Percentiles rank a stretch among this genome's conserved stretches.
phyloP scores from a whole-genome alignment of 176 grass and related monocot genomes.

The Bromus sterilis region DNA sequence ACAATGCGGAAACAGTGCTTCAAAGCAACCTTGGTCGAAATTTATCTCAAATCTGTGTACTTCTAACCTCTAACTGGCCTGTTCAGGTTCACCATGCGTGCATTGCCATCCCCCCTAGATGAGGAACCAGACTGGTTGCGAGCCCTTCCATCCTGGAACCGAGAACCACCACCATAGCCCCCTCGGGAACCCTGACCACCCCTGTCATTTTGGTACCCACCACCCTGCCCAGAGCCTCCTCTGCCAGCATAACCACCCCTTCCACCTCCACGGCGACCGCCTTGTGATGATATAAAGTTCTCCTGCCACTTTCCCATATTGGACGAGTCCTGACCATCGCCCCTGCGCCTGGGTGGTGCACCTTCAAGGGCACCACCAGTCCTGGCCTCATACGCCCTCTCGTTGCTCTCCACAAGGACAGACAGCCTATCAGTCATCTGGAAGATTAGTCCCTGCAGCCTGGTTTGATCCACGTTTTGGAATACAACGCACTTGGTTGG shows the following conservation, averaged over 20 bases:
- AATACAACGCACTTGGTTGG: slow-evolving; percentile 81
- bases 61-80: slow-evolving; percentile 60
- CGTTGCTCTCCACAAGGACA: slow-evolving; percentile 80
- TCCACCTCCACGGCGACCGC: slow-evolving; percentile 54
- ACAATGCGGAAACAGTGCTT: neutral
- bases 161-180: slow-evolving; percentile 38
- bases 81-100: slow-evolving; percentile 80
- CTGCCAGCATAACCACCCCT: slow-evolving; percentile 49
- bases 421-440: slow-evolving; percentile 90
- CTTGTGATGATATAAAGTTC: slow-evolving; percentile 49
- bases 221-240: slow-evolving; percentile 50
- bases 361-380: slow-evolving; percentile 89
- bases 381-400: slow-evolving; percentile 88
- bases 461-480: slow-evolving; percentile 86
- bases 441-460: slow-evolving; percentile 84
- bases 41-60: neutral
- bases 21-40: slow-evolving; percentile 23
- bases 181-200: slow-evolving; percentile 45
- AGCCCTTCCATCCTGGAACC: slow-evolving; percentile 43
- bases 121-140: slow-evolving; percentile 21
- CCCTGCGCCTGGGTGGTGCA: slow-evolving; percentile 56
- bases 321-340: slow-evolving; percentile 54
- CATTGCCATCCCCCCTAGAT: slow-evolving; percentile 34
- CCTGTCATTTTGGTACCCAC: slow-evolving; percentile 61
- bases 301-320: slow-evolving; percentile 73